These are phyloP conservation scores for Allium fistulosum DNA, from an alignment of 106 monocot species.

Conservation along the genomic window DNA sequence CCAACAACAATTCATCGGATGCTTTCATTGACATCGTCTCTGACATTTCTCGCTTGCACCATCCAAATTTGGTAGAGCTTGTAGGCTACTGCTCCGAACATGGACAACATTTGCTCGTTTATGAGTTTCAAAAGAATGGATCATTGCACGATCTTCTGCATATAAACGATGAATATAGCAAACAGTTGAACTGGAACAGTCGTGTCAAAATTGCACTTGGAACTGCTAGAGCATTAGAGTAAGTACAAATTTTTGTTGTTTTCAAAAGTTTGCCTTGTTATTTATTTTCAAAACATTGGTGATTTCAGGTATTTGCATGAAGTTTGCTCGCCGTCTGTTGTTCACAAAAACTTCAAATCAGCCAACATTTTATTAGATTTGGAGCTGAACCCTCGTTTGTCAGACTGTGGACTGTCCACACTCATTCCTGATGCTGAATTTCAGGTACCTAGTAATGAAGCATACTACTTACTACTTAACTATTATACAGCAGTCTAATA, in stretches of 20 bases:
- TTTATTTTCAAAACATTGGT: not conserved
- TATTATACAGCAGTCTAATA: not conserved
- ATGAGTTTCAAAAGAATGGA: slow-evolving; percentile 80
- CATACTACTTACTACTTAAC: not conserved
- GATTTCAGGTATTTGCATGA: slow-evolving; percentile 75
- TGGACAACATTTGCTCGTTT: slow-evolving; percentile 74
- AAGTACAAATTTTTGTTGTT: slow-evolving; percentile 14
- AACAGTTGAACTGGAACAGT: slow-evolving; percentile 69
- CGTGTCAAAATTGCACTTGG: slow-evolving; percentile 92
- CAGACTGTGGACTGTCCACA: slow-evolving; percentile 67
- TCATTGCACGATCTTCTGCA: slow-evolving; percentile 86
- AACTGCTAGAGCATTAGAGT: slow-evolving; percentile 87
- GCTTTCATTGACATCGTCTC: slow-evolving; percentile 74
- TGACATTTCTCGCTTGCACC: slow-evolving; percentile 56
- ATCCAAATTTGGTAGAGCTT: slow-evolving; percentile 84
- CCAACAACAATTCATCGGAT: slow-evolving; percentile 43
- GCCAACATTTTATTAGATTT: slow-evolving; percentile 78
- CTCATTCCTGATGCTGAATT: slow-evolving; percentile 54
- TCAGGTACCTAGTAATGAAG: slow-evolving; percentile 29
- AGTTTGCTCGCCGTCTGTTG: slow-evolving; percentile 79
- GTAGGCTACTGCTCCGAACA: slow-evolving; percentile 88
- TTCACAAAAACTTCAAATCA: slow-evolving; percentile 93
- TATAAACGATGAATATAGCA: slow-evolving; percentile 74
- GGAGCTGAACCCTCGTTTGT: slow-evolving; percentile 86
- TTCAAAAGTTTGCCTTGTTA: not conserved